Base-by-base conservation (phyloP, 2,329 filamentous ascomycete genomes). In the Claviceps fusiformis region DNA sequence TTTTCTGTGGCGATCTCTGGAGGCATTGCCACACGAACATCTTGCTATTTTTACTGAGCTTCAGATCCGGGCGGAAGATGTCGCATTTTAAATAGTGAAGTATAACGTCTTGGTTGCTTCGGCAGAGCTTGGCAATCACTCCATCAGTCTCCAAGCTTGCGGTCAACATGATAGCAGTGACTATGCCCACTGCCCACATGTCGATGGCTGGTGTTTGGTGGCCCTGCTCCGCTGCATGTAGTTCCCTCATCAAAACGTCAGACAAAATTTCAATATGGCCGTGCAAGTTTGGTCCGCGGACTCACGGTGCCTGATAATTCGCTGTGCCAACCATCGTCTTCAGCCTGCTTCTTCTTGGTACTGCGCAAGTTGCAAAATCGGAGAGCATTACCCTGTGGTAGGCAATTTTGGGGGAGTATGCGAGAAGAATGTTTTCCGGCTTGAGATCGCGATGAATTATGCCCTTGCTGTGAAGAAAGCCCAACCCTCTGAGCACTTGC, bases 361-460 rank as follows among this genome's bases (percentile, higher is more conserved):
- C 68, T 13, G 70, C 75, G 1, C 75, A 76, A 47, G 71, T 71
- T 3, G 77, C 77, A 67, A 81, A 75, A 57, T 81, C 78, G 0
- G 76, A 73, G 11, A 81, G 67, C 58, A 77, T 73, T 3, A 80
- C 65, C 9, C 77, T 69, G 52, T 69, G 66, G 46, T 74, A 72
- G 2, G 67, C 65, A 11, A 70, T 63, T 31, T 68, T 70, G 0
- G 75, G 73, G 2, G 74, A 75, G 15, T 70, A 71, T 0, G 72
- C 72, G 55, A 78, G 68, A 11, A 80, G 70, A 3, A 81, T 69
- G 45, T 80, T 80, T 59, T 79, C 76, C 0, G 73, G 75, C 57
- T 81, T 80, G 35, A 80, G 65, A 54, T 81, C 78, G 1, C 77
- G 72, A 60, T 80, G 78, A 0, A 75, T 70, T 7, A 80, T 70